Evolutionary conservation across 257 asterid genomes (phyloP).

Genomic region (Solanum etuberosum): DNA sequence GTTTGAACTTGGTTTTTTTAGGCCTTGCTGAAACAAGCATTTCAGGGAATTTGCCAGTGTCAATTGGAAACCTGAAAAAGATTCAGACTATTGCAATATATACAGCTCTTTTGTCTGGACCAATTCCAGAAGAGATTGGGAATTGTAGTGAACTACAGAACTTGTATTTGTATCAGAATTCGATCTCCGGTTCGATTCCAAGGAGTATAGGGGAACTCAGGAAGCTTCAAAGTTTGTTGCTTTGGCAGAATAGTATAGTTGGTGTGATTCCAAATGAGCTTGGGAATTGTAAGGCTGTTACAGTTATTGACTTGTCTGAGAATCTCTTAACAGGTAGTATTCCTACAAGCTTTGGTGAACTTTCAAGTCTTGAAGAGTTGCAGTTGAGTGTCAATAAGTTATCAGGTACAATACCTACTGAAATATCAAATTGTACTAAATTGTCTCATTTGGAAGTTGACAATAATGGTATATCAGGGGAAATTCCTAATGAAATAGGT

Average conservation of each 20-base stretch:
- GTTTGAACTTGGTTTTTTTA: constrained; percentile 42
- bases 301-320: constrained; percentile 62
- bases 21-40: constrained; percentile 88
- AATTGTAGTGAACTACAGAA: constrained; percentile 70
- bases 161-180: constrained; percentile 68
- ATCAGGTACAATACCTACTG: constrained; percentile 70
- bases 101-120: constrained; percentile 60
- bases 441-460: constrained; percentile 85
- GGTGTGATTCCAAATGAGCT: constrained; percentile 66
- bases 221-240: constrained; percentile 44
- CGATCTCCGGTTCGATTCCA: constrained; percentile 72
- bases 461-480: constrained; percentile 66
- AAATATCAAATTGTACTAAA: constrained; percentile 50
- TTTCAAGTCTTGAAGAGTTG: constrained; percentile 51
- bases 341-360: constrained; percentile 56
- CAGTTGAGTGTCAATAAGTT: constrained; percentile 79
- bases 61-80: constrained; percentile 62
- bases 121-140: constrained; percentile 85
- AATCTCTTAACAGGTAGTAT: constrained; percentile 62
- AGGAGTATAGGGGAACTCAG: constrained; percentile 40
- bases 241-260: constrained; percentile 79
- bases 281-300: constrained; percentile 53
- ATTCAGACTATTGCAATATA: constrained; percentile 77
- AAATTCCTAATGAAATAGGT: constrained; percentile 61
- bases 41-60: constrained; percentile 60